Evolutionary conservation across 78 protist species (phyloP), one percentile per base, ranked within the genome.

Genomic region (Tieghemostelium lacteum): DNA sequence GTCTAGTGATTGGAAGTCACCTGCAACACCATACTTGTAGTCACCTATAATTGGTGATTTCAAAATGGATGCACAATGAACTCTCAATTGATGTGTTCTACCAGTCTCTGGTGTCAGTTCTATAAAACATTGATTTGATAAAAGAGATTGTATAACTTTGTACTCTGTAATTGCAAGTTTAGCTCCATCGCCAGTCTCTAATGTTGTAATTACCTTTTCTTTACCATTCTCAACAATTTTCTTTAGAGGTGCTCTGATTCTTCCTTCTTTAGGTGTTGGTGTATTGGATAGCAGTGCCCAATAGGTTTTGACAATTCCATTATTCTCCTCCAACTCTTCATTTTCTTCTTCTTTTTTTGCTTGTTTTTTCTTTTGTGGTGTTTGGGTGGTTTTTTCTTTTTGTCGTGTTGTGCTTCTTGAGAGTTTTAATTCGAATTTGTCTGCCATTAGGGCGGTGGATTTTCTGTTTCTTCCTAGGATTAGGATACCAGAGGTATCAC

Each of bases 31-130:
- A 69, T 83, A 83, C 42, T 83, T 83, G 8, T 29, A 33, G 29
- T 83, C 91, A 58, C 91, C 91, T 22, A 83, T 37, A 33, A 83
- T 83, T 69, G 91, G 91, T 37, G 91, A 39, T 22, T 45, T 45
- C n/a, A 83, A 58, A 42, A 83, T 62, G n/a, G 76, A 69, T 17
- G 91, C 69, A 60, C 91, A 83, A 60, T 83, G 91, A 1, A 83
- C 91, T 58, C 95, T 70, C 0, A 85, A 50, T 58, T 92, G 95
- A 77, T 83, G 92, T 3, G 77, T 72, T 57, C 95, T 61, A 37
- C 89, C 85, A 49, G 95, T 92, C 45, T 75, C 89, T n/a, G 95
- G 95, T 66, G 71, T 85, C 7, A 92, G 52, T 17, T 57, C 10
- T 28, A 92, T 72, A 40, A 92, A 83, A 26, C 71, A 77, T 57